A percentile compares a stretch with the other conserved stretches of the same genome.
Evolutionary conservation across 345 rosid genomes (phyloP).

Genomic region (Euphorbia tirucalli): DNA sequence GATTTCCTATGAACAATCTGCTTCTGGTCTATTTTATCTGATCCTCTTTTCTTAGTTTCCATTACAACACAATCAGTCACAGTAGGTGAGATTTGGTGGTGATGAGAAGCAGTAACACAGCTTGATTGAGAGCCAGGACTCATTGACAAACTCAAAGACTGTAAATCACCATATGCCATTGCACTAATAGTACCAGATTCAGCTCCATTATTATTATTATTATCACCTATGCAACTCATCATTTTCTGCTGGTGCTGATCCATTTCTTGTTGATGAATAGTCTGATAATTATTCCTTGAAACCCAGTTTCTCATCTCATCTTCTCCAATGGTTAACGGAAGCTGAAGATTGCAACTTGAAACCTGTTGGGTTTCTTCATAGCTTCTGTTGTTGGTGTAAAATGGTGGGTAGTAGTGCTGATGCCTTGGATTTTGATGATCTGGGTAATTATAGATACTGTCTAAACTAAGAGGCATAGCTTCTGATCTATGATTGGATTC

Average conservation of each 20-base stretch:
- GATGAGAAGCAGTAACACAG: slow-evolving; percentile 72
- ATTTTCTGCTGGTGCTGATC: too few relatives aligned
- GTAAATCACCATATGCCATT: slow-evolving; percentile 68
- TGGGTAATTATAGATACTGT: slow-evolving; percentile 53
- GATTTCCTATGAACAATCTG: slow-evolving; percentile 89
- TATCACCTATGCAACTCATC: too few relatives aligned
- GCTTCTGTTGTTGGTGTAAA: slow-evolving; percentile 41
- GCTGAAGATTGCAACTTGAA: slow-evolving; percentile 34
- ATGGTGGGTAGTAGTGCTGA: slow-evolving; percentile 32
- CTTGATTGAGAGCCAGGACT: slow-evolving; percentile 93
- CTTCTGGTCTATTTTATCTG: slow-evolving; percentile 67
- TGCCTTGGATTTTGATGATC: slow-evolving; percentile 36
- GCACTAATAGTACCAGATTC: slow-evolving; percentile 47
- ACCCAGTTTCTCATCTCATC: slow-evolving; percentile 39
- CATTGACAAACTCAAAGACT: slow-evolving; percentile 93
- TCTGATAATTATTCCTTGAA: slow-evolving; percentile 42
- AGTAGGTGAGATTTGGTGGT: slow-evolving; percentile 49
- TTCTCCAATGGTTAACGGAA: slow-evolving; percentile 37
- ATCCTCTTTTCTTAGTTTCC: slow-evolving; percentile 81
- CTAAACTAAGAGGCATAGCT: slow-evolving; percentile 75
- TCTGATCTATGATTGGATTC: slow-evolving; percentile 46
- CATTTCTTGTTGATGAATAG: slow-evolving; percentile 35
- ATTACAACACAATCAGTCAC: slow-evolving; percentile 46
- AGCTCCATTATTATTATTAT: slow-evolving; percentile 35
- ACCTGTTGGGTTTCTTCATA: slow-evolving; percentile 40